Evolutionary conservation across 2,329 filamentous ascomycete species (phyloP).

Genomic region (Fusarium cicatricum): DNA sequence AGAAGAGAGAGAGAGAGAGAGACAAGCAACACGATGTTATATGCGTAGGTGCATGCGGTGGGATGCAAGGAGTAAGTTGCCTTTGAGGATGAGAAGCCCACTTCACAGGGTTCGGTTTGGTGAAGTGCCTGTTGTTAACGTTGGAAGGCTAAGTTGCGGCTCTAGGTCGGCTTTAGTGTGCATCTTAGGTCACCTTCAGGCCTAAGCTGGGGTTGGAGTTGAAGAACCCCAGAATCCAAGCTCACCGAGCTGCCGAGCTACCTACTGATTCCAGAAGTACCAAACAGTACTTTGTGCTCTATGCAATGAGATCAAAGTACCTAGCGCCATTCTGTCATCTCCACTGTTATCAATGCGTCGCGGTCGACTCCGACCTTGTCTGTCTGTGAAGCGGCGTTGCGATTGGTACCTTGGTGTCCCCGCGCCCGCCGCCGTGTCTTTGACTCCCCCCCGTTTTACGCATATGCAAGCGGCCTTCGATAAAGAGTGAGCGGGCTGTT

Average conservation of each 20-base stretch:
- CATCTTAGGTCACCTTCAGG: constrained; percentile 12
- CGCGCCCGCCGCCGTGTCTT: constrained; percentile 17
- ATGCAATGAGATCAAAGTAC: not conserved
- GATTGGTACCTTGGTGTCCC: constrained; percentile 7
- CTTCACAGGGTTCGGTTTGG: constrained; percentile 2
- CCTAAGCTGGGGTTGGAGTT: not conserved
- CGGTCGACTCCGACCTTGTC: constrained; percentile 32
- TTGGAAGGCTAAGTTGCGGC: constrained; percentile 4
- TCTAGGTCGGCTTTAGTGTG: constrained; percentile 6
- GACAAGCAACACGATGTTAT: constrained; percentile 17
- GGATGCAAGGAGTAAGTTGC: constrained; percentile 9
- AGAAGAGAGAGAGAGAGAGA: not conserved
- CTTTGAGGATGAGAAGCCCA: not conserved
- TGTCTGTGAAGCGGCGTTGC: constrained; percentile 3
- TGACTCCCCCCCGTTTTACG: constrained; percentile 37
- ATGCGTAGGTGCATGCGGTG: constrained; percentile 1
- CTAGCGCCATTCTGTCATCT: not conserved
- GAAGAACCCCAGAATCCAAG: not conserved
- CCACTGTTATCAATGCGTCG: constrained; percentile 13
- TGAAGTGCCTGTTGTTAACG: constrained; percentile 16
- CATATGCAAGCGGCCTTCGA: constrained; percentile 37
- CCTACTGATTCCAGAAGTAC: not conserved
- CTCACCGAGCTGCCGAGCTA: not conserved
- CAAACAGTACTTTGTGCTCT: not conserved
- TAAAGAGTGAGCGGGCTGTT: constrained; percentile 23